These are phyloP conservation scores for Vitis hybrid DNA, from an alignment of 177 flowering plant genomes.

Conservation along the genomic window DNA sequence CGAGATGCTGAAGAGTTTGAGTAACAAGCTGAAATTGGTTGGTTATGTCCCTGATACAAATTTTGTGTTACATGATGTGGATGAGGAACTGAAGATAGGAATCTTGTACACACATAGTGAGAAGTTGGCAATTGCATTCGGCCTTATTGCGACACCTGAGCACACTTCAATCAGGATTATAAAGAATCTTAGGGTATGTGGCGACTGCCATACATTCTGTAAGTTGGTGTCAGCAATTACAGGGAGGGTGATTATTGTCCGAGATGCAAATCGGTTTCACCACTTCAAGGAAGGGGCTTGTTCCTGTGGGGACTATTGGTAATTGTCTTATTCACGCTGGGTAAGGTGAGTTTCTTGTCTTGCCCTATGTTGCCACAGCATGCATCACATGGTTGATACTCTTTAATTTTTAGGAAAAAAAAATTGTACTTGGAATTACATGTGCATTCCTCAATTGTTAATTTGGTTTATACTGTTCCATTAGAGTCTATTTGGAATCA, in stretches of 20 bases:
- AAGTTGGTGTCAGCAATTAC: constrained; percentile 41
- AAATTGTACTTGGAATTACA: too few species aligned
- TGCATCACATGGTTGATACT: background rate
- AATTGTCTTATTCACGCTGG: background rate
- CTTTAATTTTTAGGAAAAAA: background rate
- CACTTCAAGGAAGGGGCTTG: constrained; percentile 46
- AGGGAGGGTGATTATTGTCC: constrained; percentile 38
- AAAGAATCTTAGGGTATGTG: constrained; percentile 60
- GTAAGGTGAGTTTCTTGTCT: constrained; percentile 3
- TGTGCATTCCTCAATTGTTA: too few species aligned
- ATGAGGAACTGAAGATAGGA: constrained; percentile 49
- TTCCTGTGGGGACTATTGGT: constrained; percentile 62
- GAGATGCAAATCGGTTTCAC: constrained; percentile 59
- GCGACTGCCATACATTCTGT: constrained; percentile 49
- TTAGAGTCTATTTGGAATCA: too few species aligned
- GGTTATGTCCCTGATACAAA: constrained; percentile 61
- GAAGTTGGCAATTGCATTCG: constrained; percentile 60
- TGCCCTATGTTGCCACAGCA: background rate
- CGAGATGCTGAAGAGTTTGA: constrained; percentile 28
- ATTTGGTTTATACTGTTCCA: too few species aligned
- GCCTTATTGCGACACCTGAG: constrained; percentile 40
- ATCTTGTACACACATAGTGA: constrained; percentile 45
- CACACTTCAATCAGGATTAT: constrained; percentile 42
- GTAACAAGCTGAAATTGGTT: constrained; percentile 37
- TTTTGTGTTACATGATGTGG: constrained; percentile 55